Evolutionary conservation across 2,329 filamentous ascomycete genomes (phyloP), one percentile per base, ranked within the genome.

Genomic region (Coniochaeta sp.): DNA sequence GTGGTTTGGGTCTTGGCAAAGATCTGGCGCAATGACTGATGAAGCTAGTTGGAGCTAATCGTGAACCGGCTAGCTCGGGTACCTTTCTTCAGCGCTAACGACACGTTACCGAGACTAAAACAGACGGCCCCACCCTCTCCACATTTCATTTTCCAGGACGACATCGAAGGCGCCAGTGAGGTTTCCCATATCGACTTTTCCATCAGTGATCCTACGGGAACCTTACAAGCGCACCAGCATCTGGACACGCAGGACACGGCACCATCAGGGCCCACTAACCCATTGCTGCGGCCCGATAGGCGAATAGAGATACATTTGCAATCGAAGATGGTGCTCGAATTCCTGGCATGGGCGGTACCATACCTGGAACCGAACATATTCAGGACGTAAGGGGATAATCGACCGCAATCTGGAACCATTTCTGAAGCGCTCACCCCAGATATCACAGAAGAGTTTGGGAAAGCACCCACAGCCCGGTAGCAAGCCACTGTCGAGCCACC

Each of bases 121-220:
- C 47, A 30, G 26, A 30, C 30, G 47, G 36, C 54, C 54, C 22
- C 34, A 9, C 28, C 38, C 6, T 56, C 54, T 10, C 54, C 54
- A 56, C 54, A 56, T 26, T 38, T 56, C 54, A 56, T 56, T 56
- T 38, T 56, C 54, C 54, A 56, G 54, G 54, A 56, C 54, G 54
- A 56, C 54, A 16, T 56, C 34, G 54, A 56, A 24, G 30, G 54
- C 28, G 54, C 54, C 54, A 56, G 54, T 56, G 17, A 56, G 54
- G 30, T 56, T 56, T n/a, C n/a, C 14, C 47, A 52, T 52, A 30
- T 30, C 47, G 12, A 19, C 32, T 56, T 56, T 28, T 52, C 22
- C 47, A 38, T 2, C 22, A 56, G 2, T 2, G 30, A 38, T 4
- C n/a, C 3, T 22, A 4, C 4, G 22, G 54, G 30, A 52, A 10